Base-by-base conservation (phyloP, 768 basidiomycete genomes). In the Pisolithus microcarpus region DNA sequence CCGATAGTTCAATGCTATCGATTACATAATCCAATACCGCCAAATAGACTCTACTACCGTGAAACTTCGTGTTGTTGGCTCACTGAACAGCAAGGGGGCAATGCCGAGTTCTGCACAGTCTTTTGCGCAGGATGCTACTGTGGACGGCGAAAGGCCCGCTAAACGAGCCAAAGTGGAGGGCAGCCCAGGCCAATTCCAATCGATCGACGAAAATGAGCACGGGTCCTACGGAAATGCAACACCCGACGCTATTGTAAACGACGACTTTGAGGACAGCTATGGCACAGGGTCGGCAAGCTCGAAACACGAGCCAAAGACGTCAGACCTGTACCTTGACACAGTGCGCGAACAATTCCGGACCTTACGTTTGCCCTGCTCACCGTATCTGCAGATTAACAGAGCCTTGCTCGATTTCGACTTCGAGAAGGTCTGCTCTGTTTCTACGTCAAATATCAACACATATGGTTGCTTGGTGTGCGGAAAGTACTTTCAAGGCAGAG, bases 381-480 rank as follows among this genome's bases (percentile, higher is more conserved):
- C 30, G 53, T 51, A 37, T 49, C 55, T 57, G 52, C 63, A 97
- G 94, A 89, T 98, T 56, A 92, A 96, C 66, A 80, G 96, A 54
- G 81, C 79, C 43, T 76, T 82, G 42, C 81, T 99, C 51, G 96
- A 99, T 69, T 99, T 99, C 70, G 96, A 99, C 71, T 99, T 99
- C 61, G 96, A 99, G 72, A 93, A 95, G 75, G 81, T 98, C 24
- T 99, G 96, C 76, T 97, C 95, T 8, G 91, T 98, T 47, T 96
- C 91, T 34, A 76, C 91, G 49, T 88, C 90, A 38, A 95, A 98
- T 70, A 93, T 96, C 76, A 96, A 99, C 70, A 88, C 87, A 56
- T 99, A 99, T 63, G 92, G 91, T 31, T 99, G 96, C 65, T 81
- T 99, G 48, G 94, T 98, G 15, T 94, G 91, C 65, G 96, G 96